phyloP scores from a whole-genome alignment of 2,329 filamentous ascomycete genomes.

The Colletotrichum tabaci region DNA sequence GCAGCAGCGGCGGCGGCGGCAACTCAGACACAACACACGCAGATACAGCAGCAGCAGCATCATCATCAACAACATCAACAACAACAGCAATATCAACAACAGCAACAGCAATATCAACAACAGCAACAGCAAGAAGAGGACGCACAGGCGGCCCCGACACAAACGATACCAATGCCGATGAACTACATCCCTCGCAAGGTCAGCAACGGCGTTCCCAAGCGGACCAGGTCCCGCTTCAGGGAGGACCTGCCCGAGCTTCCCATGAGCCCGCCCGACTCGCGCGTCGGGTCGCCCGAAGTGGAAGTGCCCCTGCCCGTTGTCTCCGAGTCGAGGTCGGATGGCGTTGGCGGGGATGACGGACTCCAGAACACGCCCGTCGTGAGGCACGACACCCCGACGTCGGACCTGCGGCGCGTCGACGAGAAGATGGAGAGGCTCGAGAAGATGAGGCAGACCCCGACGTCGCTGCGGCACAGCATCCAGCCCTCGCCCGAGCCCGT shows the following conservation, averaged over 20 bases:
- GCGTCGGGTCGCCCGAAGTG: constrained; percentile 82
- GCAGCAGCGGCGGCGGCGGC: constrained; percentile 46
- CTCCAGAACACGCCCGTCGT: constrained; percentile 44
- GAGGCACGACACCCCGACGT: constrained; percentile 64
- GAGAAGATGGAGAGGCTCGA: constrained; percentile 49
- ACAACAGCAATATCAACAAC: too few relatives aligned
- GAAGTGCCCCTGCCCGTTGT: constrained; percentile 58
- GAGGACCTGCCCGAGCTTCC: constrained; percentile 92
- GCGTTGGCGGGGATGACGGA: constrained; percentile 24
- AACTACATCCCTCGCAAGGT: constrained; percentile 54
- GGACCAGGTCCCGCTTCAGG: constrained; percentile 91
- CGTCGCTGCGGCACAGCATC: constrained; percentile 56
- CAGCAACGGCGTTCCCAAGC: constrained; percentile 72
- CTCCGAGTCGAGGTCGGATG: constrained; percentile 46
- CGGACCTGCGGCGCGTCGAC: constrained; percentile 58
- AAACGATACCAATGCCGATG: constrained; percentile 63
- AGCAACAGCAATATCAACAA: too few relatives aligned
- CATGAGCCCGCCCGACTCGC: constrained; percentile 87
- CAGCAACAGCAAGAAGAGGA: constrained; percentile 52
- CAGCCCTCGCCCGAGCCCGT: constrained; percentile 74
- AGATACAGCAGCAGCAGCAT: constrained; percentile 51
- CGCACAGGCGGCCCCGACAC: constrained; percentile 50
- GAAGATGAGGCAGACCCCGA: constrained; percentile 61
- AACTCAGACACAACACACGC: constrained; percentile 44
- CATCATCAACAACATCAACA: too few relatives aligned